Conservation (phyloP, 1,139 yeast species). For the Pneumocystis carinii region DNA sequence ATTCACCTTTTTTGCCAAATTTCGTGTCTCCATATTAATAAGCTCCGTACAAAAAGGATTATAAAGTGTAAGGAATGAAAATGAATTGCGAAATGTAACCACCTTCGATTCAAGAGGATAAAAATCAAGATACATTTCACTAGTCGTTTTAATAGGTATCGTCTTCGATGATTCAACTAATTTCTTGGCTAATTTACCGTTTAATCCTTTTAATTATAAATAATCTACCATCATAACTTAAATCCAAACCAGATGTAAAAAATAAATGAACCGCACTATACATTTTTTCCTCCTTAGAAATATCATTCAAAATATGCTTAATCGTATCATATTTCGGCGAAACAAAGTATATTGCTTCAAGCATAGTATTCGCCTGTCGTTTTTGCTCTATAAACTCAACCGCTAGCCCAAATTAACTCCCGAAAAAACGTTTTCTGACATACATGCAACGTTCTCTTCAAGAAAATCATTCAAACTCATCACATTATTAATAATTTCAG, state of each 20-base stretch:
- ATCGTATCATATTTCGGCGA: conserved; percentile 40
- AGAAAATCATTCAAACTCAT: conserved; percentile 28
- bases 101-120: conserved; percentile 36
- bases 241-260: conserved; percentile 35
- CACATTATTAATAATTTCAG: conserved; percentile 25
- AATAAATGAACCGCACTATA: conserved; percentile 45
- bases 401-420: conserved; percentile 20
- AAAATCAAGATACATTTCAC: conserved; percentile 29
- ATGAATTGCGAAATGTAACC: conserved; percentile 29
- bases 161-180: conserved; percentile 22
- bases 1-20: conserved; percentile 34
- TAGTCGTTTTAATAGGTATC: conserved; percentile 22
- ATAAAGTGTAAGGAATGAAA: conserved; percentile 60
- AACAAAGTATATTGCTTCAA: conserved; percentile 46
- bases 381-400: conserved; percentile 40
- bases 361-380: conserved; percentile 35
- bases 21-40: conserved; percentile 42
- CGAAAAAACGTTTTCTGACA: neutral
- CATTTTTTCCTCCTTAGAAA: conserved; percentile 35
- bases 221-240: conserved; percentile 2
- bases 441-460: conserved; percentile 26
- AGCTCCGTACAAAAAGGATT: conserved; percentile 50
- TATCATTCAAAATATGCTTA: conserved; percentile 48
- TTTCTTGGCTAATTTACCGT: conserved; percentile 16
- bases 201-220: conserved; percentile 12